phyloP scores from a whole-genome alignment of 805 yeast species.

The Sungouiella blattae region DNA sequence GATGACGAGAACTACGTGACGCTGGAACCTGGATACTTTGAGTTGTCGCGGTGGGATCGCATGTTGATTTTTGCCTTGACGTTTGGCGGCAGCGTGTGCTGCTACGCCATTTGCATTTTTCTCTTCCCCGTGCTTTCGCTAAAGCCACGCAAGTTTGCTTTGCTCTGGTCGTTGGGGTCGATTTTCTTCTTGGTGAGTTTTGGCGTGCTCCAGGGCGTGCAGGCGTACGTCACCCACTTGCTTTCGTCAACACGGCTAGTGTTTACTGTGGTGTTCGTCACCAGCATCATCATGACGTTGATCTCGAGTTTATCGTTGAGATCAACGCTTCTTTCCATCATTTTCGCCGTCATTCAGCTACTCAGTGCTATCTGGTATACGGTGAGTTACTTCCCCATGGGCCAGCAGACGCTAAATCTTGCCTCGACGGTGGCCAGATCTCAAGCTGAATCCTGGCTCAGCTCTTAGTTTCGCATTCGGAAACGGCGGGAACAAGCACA shows the following conservation, averaged over 20 bases:
- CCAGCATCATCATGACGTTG: conserved; percentile 40
- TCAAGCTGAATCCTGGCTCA: conserved; percentile 44
- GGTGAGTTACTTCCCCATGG: conserved; percentile 47
- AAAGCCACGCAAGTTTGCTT: conserved; percentile 44
- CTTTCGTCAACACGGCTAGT: conserved; percentile 39
- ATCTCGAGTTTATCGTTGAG: conserved; percentile 33
- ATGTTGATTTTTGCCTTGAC: conserved; percentile 44
- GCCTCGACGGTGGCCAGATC: conserved; percentile 42
- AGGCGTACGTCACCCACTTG: conserved; percentile 38
- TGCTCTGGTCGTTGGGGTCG: conserved; percentile 46
- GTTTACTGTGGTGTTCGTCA: conserved; percentile 35
- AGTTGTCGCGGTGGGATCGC: conserved; percentile 44
- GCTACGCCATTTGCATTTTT: conserved; percentile 41
- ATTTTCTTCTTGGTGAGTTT: conserved; percentile 44
- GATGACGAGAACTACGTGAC: conserved; percentile 44
- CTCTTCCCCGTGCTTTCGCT: conserved; percentile 40
- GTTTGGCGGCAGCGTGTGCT: conserved; percentile 39
- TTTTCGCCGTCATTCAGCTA: conserved; percentile 40
- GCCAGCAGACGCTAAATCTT: conserved; percentile 39
- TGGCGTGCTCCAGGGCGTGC: conserved; percentile 43
- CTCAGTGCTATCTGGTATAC: conserved; percentile 43
- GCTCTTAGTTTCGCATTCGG: too few relatives aligned
- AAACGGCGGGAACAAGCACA: too few relatives aligned
- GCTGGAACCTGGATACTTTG: conserved; percentile 41
- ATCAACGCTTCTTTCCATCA: conserved; percentile 35